Evolutionary conservation across 495 filamentous ascomycete species (phyloP), one percentile per base, ranked within the genome.

Genomic region (Penicillium lividum): DNA sequence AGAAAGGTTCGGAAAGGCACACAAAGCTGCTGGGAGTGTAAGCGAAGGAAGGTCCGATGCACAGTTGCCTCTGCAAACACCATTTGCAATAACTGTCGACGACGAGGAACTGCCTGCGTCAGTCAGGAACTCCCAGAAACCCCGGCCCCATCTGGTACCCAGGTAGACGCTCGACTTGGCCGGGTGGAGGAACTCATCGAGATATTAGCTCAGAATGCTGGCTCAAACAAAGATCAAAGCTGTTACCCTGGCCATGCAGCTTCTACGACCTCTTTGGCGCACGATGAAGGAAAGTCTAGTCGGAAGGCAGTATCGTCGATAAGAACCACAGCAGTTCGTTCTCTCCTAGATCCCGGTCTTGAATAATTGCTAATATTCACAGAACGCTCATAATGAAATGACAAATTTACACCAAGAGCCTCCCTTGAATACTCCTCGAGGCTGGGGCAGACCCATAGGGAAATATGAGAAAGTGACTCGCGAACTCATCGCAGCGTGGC

Each of bases 11-110:
- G 78, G 18, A 83, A 81, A 56, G 79, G 80, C 11, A 82, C 78
- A 2, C 72, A 67, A 13, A 80, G 77, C 54, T 83, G 79, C 58
- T 81, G 78, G 77, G 79, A 80, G 57, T 82, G 75, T 58, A 75
- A 71, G 57, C 65, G 68, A 25, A 66, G 74, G 8, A 78, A 78
- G 49, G 67, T 72, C 27, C 64, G 66, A 11, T 75, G 70, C 49
- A 68, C 60, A 28, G 71, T 80, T 54, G 59, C 62, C 28, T 36
- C 60, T 6, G 53, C 65, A 5, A 68, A 75, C 30, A 45, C 63
- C 15, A 65, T 42, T 22, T 84, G 81, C 55, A 64, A 68, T 42
- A 70, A 71, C 16, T 83, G 81, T 56, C 54, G 60, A 29, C 65
- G 75, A 36, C 75, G 79, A 1, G 53, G 61, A 29, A 61, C 55